Evolutionary conservation across 306 rosid species (phyloP), one percentile per base, ranked within the genome.

Genomic region (Dalbergia oliveri): DNA sequence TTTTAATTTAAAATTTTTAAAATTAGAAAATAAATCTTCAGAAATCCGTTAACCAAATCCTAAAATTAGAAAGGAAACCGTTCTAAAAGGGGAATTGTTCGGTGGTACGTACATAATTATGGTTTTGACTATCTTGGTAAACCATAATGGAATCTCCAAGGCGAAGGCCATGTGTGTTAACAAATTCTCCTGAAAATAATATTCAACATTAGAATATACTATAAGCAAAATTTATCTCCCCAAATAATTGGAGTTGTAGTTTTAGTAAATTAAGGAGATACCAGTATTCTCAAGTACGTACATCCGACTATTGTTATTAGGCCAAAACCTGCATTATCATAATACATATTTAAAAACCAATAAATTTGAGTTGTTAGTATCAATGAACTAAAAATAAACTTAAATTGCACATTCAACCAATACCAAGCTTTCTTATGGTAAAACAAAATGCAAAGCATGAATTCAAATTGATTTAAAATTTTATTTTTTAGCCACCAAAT

Each of bases 221-320:
- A 57, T 60, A 60, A 11, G 53, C n/a, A 80, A 54, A 26, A 16
- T 59, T 45, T 65, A 66, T 34, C 14, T 6, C 6, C 58, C 2
- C 3, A 35, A 61, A 4, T 8, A 61, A 26, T 43, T 19, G 51
- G 71, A 41, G 1, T 5, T 18, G 0, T 18, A 43, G 15, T 18
- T 49, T 37, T 8, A 31, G 37, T 33, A 34, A 56, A 65, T 71
- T 23, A 60, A 81, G 50, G 69, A 26, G 5, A n/a, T 93, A 94
- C 99, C 99, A 0, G 99, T 94, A 23, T 93, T 94, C 76, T 94
- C 99, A 35, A 94, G 97, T n/a, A 94, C 97, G 58, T 94, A 94
- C 99, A 94, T 94, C 81, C 99, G 66, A 71, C 99, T 94, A 19
- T 94, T 94, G 88, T 94, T 94, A 67, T 94, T 94, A 5, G 99